Evolutionary conservation across 495 filamentous ascomycete genomes (phyloP).

Genomic region (Penicillium dipodomyicola): DNA sequence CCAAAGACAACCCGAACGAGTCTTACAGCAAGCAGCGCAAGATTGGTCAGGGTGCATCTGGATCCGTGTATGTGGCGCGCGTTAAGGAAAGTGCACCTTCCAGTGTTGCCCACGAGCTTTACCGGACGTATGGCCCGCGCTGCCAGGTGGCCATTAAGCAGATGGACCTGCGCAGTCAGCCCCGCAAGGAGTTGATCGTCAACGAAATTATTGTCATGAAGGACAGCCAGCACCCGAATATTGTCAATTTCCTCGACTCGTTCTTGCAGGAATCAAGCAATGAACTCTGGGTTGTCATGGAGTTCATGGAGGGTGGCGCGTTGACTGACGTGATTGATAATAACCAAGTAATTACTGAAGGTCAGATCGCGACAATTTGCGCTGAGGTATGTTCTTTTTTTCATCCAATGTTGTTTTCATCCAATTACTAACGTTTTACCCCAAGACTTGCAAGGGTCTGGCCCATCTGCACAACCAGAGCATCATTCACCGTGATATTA

Average conservation of each 20-base stretch:
- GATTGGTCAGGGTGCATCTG: slow-evolving; percentile 96
- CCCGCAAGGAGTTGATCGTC: slow-evolving; percentile 96
- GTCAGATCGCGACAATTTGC: slow-evolving; percentile 97
- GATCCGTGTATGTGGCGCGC: slow-evolving; percentile 95
- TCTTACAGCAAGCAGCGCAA: slow-evolving; percentile 99
- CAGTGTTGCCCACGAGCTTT: slow-evolving; percentile 60
- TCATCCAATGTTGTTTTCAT: neutral
- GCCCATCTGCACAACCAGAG: slow-evolving; percentile 91
- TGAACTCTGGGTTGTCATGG: slow-evolving; percentile 99
- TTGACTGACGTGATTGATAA: slow-evolving; percentile 98
- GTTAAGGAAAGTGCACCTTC: slow-evolving; percentile 74
- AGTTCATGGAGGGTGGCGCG: slow-evolving; percentile 98
- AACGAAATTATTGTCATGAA: slow-evolving; percentile 99
- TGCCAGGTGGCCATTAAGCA: slow-evolving; percentile 97
- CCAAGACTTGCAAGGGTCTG: slow-evolving; percentile 88
- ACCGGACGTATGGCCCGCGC: slow-evolving; percentile 65
- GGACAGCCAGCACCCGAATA: slow-evolving; percentile 94
- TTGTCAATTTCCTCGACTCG: slow-evolving; percentile 97
- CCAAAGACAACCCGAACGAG: slow-evolving; percentile 83
- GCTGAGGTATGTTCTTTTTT: slow-evolving; percentile 66
- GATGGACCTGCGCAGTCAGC: slow-evolving; percentile 97
- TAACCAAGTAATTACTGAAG: slow-evolving; percentile 83
- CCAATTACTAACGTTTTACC: slow-evolving; percentile 35
- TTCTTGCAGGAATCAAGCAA: slow-evolving; percentile 90
- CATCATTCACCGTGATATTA: slow-evolving; percentile 99